Evolutionary conservation across 305 asterid genomes (phyloP).

Genomic region (Fraxinus greggii): DNA sequence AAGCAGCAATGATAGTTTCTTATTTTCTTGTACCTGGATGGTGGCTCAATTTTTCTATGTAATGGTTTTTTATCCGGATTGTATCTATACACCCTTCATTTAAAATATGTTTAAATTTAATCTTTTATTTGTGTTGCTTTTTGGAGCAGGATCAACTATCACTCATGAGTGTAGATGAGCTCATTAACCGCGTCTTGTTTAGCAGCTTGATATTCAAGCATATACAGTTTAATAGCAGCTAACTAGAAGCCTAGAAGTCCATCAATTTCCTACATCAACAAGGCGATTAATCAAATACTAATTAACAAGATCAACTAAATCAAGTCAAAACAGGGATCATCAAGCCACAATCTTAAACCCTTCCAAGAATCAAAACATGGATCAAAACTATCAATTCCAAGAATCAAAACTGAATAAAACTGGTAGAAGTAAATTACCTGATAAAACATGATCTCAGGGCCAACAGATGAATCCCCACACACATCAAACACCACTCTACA

Average conservation of each 20-base stretch:
- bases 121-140: neutral
- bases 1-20: neutral
- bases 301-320: neutral
- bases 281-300: neutral
- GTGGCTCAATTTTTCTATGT: neutral
- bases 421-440: slow-evolving; percentile 33
- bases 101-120: neutral
- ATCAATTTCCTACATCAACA: neutral
- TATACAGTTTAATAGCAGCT: neutral
- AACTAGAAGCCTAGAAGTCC: neutral
- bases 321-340: neutral
- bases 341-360: neutral
- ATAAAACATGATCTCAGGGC: slow-evolving; percentile 80
- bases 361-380: neutral
- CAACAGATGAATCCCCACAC: slow-evolving; percentile 85
- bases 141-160: neutral
- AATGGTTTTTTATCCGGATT: neutral
- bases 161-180: neutral
- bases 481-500: slow-evolving; percentile 89
- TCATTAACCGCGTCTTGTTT: neutral
- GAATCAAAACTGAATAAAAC: neutral
- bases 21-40: neutral
- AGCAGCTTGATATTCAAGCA: neutral
- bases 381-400: neutral
- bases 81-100: neutral